A percentile compares a stretch with the other conserved stretches of the same genome.
Conservation (phyloP, 495 filamentous ascomycete genomes). For the Tuber brumale region DNA sequence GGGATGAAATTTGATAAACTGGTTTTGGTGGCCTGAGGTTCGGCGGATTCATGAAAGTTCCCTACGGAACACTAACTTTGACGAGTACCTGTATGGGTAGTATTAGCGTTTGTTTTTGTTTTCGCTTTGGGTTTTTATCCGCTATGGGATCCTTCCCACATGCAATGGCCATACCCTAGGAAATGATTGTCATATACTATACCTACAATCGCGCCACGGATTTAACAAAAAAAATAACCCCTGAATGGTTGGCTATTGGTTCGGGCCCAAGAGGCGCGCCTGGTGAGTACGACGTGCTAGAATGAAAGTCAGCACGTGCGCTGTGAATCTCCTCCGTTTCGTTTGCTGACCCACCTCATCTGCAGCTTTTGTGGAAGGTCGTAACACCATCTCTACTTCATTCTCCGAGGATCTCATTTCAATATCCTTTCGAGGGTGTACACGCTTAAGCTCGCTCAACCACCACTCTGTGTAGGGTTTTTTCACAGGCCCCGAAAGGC, state of each 20-base stretch:
- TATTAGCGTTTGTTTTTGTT: too few species aligned
- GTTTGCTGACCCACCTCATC: background rate
- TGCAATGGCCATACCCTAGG: too few species aligned
- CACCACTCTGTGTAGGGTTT: background rate
- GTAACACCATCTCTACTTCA: background rate
- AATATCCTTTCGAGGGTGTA: background rate
- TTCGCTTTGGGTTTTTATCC: too few species aligned
- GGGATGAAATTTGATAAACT: too few species aligned
- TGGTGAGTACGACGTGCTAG: background rate
- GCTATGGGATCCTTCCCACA: too few species aligned
- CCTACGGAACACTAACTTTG: too few species aligned
- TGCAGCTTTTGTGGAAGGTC: background rate
- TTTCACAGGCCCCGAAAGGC: background rate
- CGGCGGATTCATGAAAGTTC: too few species aligned
- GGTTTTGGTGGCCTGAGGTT: too few species aligned
- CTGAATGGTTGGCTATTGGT: background rate
- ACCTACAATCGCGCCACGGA: too few species aligned
- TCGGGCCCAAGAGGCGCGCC: background rate
- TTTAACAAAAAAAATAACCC: too few species aligned
- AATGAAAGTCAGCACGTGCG: background rate
- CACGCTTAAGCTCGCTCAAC: background rate
- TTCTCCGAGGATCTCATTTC: background rate
- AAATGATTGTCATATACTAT: too few species aligned
- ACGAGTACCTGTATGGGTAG: too few species aligned
- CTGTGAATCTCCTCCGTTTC: background rate